A percentile compares a stretch with the other conserved stretches of the same genome.
These are phyloP conservation scores for Penicillium sp. DNA, from an alignment of 2,329 filamentous ascomycete species.

Conservation along the genomic window DNA sequence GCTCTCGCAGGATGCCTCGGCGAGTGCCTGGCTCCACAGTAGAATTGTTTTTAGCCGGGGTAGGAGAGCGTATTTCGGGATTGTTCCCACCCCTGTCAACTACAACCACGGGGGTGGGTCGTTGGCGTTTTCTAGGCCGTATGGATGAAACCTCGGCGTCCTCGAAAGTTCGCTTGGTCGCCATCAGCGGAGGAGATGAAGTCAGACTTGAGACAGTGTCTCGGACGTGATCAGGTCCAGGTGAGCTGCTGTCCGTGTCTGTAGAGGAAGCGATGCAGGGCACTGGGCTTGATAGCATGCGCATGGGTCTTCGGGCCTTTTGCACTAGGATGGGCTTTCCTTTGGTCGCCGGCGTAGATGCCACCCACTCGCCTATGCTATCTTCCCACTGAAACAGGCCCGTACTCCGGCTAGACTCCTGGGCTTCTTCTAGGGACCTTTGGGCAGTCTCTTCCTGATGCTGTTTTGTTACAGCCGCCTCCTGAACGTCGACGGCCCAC, in stretches of 20 bases:
- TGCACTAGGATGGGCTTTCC: conserved; percentile 13
- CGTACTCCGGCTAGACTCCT: conserved; percentile 15
- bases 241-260: conserved; percentile 27
- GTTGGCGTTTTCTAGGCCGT: conserved; percentile 26
- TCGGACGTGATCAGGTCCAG: conserved; percentile 19
- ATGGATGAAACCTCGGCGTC: conserved; percentile 12
- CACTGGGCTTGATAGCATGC: conserved; percentile 9
- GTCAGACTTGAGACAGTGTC: conserved; percentile 28
- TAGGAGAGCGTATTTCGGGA: background rate
- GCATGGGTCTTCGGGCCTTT: background rate
- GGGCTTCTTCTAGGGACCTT: conserved; percentile 14
- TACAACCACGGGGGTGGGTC: conserved; percentile 18
- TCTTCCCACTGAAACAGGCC: conserved; percentile 54
- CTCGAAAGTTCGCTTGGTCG: conserved; percentile 21
- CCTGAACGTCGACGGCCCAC: conserved; percentile 42
- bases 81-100: conserved; percentile 9
- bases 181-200: conserved; percentile 31
- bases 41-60: background rate
- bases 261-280: conserved; percentile 24
- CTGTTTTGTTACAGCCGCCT: conserved; percentile 28
- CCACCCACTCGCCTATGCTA: conserved; percentile 58
- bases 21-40: conserved; percentile 8
- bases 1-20: conserved; percentile 20
- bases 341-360: conserved; percentile 44
- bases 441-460: conserved; percentile 8